Evolutionary conservation across 768 basidiomycete genomes (phyloP).

Genomic region (Wakefieldia striispora): DNA sequence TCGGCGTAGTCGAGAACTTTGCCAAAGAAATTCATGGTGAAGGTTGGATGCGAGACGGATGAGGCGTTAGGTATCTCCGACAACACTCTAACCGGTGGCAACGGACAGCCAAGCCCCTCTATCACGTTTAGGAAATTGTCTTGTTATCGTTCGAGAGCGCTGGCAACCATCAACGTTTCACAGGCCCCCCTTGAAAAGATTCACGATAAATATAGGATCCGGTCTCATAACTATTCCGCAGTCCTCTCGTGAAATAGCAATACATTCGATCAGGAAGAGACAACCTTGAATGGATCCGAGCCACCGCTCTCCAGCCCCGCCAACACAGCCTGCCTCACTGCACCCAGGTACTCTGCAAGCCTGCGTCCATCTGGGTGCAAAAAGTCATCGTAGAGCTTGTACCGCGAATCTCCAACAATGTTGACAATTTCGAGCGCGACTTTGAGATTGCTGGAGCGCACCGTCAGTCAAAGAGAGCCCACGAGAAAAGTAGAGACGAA

Average conservation of each 20-base stretch:
- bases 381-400: conserved; percentile 85
- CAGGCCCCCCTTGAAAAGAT: neutral
- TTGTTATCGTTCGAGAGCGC: neutral
- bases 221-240: neutral
- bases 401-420: conserved; percentile 83
- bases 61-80: neutral
- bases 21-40: conserved; percentile 41
- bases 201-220: neutral
- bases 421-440: conserved; percentile 76
- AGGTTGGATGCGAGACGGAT: neutral
- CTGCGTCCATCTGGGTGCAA: conserved; percentile 54
- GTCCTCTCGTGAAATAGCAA: conserved; percentile 1
- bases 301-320: conserved; percentile 71
- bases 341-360: conserved; percentile 71
- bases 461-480: conserved; percentile 2
- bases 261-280: conserved; percentile 22
- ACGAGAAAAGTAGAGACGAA: conserved; percentile 35
- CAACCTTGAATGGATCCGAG: conserved; percentile 68
- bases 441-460: conserved; percentile 62
- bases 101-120: neutral
- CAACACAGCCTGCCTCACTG: conserved; percentile 69
- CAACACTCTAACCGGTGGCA: neutral
- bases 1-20: conserved; percentile 36
- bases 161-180: neutral
- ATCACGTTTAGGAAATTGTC: conserved; percentile 1